Conservation (phyloP, 257 asterid species). For the Eucommia ulmoides region DNA sequence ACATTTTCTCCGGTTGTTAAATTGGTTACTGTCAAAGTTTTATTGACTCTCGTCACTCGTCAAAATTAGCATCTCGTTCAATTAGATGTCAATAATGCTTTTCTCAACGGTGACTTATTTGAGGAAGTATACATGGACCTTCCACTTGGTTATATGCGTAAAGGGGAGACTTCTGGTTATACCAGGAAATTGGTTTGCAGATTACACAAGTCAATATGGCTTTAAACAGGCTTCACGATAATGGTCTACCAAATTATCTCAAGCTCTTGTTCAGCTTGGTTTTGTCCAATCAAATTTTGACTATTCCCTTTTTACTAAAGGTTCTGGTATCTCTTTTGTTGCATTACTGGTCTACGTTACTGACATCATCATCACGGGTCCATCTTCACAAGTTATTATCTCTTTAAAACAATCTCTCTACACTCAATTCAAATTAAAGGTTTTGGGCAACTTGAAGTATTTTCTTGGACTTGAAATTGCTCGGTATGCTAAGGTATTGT, state of each 20-base stretch:
- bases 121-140: slow-evolving; percentile 2
- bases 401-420: background rate
- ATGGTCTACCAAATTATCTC: background rate
- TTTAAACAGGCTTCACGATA: background rate
- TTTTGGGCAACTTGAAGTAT: background rate
- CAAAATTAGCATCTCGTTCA: background rate
- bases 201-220: background rate
- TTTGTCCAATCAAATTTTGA: background rate
- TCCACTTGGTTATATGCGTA: background rate
- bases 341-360: background rate
- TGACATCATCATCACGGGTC: background rate
- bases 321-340: no score
- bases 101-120: background rate
- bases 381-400: background rate
- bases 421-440: background rate
- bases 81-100: slow-evolving; percentile 1
- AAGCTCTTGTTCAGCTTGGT: background rate
- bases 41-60: background rate
- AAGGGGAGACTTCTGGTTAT: background rate
- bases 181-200: background rate
- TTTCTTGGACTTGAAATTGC: background rate
- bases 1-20: background rate
- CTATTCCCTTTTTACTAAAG: background rate
- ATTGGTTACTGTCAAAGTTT: background rate
- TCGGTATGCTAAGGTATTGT: background rate